Evolutionary conservation across 1,284 basidiomycete species (phyloP).

Genomic region (Jaminaea rosea): DNA sequence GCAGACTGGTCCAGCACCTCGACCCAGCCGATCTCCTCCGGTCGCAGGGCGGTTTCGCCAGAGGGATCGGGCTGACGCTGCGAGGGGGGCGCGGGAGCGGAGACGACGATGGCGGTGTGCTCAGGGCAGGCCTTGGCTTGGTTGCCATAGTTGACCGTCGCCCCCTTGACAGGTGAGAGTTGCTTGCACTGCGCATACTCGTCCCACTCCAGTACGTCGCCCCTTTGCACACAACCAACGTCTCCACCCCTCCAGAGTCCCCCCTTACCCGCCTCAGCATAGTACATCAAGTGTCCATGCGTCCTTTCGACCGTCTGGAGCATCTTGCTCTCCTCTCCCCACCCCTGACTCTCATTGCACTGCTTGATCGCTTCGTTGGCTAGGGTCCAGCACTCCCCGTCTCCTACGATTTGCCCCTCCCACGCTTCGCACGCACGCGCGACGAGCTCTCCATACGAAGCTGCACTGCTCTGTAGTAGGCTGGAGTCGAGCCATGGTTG

Average conservation of each 20-base stretch:
- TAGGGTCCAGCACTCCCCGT: slow-evolving; percentile 11
- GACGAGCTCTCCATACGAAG: slow-evolving; percentile 5
- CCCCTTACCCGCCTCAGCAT: slow-evolving; percentile 4
- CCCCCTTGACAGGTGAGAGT: neutral
- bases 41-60: neutral
- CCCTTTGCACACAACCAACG: slow-evolving; percentile 1
- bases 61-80: neutral
- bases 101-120: slow-evolving; percentile 7
- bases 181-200: no score
- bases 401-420: slow-evolving; percentile 1
- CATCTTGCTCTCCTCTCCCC: neutral
- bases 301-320: slow-evolving; percentile 4
- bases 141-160: neutral
- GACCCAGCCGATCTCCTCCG: slow-evolving; percentile 5
- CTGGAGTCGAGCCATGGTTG: neutral
- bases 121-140: slow-evolving; percentile 1
- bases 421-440: slow-evolving; percentile 1
- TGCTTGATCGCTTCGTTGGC: slow-evolving; percentile 4
- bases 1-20: slow-evolving; percentile 5
- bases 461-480: neutral
- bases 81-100: slow-evolving; percentile 1
- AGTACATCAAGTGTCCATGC: slow-evolving; percentile 6
- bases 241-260: slow-evolving; percentile 10
- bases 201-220: slow-evolving; percentile 9
- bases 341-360: neutral